A percentile compares a stretch with the other conserved stretches of the same genome.
These are phyloP conservation scores for Sequoiadendron giganteum DNA, from an alignment of 75 land plant genomes.

Conservation along the genomic window DNA sequence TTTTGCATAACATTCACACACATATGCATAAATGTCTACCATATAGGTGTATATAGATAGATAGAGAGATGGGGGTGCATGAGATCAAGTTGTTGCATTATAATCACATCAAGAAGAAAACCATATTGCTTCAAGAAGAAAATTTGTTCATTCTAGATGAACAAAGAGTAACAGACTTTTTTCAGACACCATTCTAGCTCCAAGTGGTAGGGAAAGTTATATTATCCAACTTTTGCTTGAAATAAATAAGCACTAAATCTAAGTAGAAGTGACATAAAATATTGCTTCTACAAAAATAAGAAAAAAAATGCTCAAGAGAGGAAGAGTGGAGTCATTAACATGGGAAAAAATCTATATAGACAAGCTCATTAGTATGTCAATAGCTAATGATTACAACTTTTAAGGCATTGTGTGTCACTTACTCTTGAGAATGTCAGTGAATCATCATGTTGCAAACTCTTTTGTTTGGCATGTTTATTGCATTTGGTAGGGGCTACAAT, in stretches of 20 bases:
- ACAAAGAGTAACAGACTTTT: background rate
- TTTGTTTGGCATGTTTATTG: too few species aligned
- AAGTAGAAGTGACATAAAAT: too few species aligned
- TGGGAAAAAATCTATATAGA: background rate
- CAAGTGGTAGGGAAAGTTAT: background rate
- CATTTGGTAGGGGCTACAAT: too few species aligned
- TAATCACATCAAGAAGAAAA: background rate
- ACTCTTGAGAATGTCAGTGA: background rate
- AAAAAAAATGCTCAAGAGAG: background rate
- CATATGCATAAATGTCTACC: too few species aligned
- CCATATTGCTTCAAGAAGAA: background rate
- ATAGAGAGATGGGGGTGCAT: too few species aligned
- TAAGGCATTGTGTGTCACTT: background rate
- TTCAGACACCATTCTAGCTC: background rate
- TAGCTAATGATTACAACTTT: background rate
- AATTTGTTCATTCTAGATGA: background rate
- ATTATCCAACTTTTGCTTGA: background rate
- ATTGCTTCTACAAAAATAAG: background rate
- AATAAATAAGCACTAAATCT: background rate
- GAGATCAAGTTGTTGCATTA: too few species aligned
- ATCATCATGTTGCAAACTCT: too few species aligned
- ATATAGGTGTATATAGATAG: too few species aligned
- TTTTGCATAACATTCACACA: too few species aligned
- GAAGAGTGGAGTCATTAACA: background rate
- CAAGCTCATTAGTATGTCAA: background rate